Evolutionary conservation across 768 basidiomycete species (phyloP).

Genomic region (Termitomyces sp.): DNA sequence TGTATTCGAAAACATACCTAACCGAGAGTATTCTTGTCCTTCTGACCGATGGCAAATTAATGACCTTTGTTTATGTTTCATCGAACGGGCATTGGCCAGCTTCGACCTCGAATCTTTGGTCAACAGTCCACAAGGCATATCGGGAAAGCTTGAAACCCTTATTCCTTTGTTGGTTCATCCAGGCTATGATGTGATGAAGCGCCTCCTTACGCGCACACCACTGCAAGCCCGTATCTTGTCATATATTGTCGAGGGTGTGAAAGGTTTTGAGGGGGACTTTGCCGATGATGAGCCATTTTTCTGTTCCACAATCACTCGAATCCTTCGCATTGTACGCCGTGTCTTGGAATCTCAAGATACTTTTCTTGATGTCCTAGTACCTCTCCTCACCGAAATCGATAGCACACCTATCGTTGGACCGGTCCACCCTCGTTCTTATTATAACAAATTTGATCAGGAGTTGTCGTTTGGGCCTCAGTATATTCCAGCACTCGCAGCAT

Average conservation of each 20-base stretch:
- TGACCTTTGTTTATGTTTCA: conserved; percentile 78
- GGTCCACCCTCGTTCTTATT: conserved; percentile 63
- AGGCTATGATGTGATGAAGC: conserved; percentile 82
- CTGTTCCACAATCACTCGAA: conserved; percentile 71
- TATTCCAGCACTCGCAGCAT: conserved; percentile 80
- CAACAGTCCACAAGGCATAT: conserved; percentile 48
- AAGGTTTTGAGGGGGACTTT: conserved; percentile 68
- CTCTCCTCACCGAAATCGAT: conserved; percentile 66
- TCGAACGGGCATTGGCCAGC: conserved; percentile 79
- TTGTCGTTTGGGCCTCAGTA: conserved; percentile 66
- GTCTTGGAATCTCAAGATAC: conserved; percentile 84
- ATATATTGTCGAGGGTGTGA: conserved; percentile 78
- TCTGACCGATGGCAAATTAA: conserved; percentile 86
- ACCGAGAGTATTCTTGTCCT: conserved; percentile 69
- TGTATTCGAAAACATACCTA: conserved; percentile 75
- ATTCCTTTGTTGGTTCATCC: conserved; percentile 69
- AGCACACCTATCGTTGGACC: conserved; percentile 51
- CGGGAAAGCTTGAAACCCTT: conserved; percentile 50
- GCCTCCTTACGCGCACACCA: conserved; percentile 67
- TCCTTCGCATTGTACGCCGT: conserved; percentile 78
- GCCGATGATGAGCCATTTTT: conserved; percentile 72
- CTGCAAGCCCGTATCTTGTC: conserved; percentile 74
- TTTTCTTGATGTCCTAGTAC: conserved; percentile 86
- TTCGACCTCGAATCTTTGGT: conserved; percentile 79
- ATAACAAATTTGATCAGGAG: conserved; percentile 72